Evolutionary conservation across 164 flowering plant genomes (phyloP), one percentile per base, ranked within the genome.

Genomic region (Malania oleifera): DNA sequence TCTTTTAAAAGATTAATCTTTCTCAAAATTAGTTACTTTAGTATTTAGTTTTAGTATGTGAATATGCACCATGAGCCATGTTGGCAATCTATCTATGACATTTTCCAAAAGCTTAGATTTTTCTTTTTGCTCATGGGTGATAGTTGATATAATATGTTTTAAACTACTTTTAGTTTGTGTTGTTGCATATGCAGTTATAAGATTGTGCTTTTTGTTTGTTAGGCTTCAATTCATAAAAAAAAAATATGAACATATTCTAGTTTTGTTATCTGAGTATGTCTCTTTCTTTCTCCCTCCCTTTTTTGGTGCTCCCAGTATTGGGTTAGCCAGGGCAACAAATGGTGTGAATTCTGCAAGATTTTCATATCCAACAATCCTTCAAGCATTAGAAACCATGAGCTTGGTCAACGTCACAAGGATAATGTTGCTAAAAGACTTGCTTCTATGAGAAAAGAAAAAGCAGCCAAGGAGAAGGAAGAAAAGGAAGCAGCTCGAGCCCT

Each of bases 261-360:
- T 43, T 58, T 63, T 22, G 41, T 45, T 45, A 20, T 65, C 34
- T 56, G 19, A 58, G 37, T 46, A 12, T 22, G 50, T 20, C 26
- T 23, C 7, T 17, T 8, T 20, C 22, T 46, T 8, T 15, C 18
- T 18, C 2, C 18, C 5, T 20, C 20, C 60, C 29, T 61, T 61
- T 54, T 34, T 34, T 12, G 7, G 38, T 54, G 22, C 84, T 14
- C 1, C 23, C 55, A 91, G 98, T 91, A 83, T 67, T 89, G 96
- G 95, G 93, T 92, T 22, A 89, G 93, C 63, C 99, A 93, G 73
- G 97, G 97, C 1, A 93, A 93, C 67, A 86, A 93, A 67, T 90
- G 96, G 97, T 93, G 97, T 17, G 97, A 93, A 56, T 83, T 85
- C 60, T 93, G 99, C 86, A 93, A 93, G 64, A 90, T 93, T 48